Conservation (phyloP, 2,329 filamentous ascomycete species). For the Dothiorella sarmentorum region DNA sequence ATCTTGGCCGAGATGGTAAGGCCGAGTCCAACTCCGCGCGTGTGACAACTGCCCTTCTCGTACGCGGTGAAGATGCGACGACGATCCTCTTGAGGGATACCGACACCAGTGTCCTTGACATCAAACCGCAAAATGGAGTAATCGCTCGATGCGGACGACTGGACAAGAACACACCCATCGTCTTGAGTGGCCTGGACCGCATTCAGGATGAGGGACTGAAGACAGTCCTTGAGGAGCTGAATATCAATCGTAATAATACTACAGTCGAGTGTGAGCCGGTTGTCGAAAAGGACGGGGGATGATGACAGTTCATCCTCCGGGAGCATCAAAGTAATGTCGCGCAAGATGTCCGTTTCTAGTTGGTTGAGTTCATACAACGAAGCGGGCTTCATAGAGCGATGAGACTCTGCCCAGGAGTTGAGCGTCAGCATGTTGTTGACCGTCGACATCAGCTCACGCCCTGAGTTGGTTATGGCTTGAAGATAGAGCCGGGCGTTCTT, state of each 20-base stretch:
- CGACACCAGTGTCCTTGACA: slow-evolving; percentile 43
- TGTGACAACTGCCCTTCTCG: slow-evolving; percentile 40
- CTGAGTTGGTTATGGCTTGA: slow-evolving; percentile 39
- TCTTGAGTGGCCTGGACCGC: slow-evolving; percentile 41
- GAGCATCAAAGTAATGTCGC: slow-evolving; percentile 29
- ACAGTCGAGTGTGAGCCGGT: slow-evolving; percentile 28
- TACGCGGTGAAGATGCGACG: slow-evolving; percentile 44
- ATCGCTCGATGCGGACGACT: slow-evolving; percentile 30
- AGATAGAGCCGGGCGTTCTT: slow-evolving; percentile 27
- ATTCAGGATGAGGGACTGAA: slow-evolving; percentile 43
- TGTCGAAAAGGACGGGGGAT: slow-evolving; percentile 35
- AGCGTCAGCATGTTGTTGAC: slow-evolving; percentile 46
- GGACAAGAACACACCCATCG: slow-evolving; percentile 37
- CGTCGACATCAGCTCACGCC: slow-evolving; percentile 43
- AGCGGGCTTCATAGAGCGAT: slow-evolving; percentile 24
- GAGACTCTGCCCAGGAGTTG: slow-evolving; percentile 39
- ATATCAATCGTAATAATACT: slow-evolving; percentile 38
- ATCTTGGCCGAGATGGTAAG: slow-evolving; percentile 44
- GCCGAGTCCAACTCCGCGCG: slow-evolving; percentile 43
- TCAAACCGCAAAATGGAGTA: slow-evolving; percentile 37
- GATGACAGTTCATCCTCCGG: slow-evolving; percentile 28
- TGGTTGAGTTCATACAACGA: slow-evolving; percentile 30
- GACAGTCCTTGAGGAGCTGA: slow-evolving; percentile 41
- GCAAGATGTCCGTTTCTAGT: slow-evolving; percentile 33
- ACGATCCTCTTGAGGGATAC: slow-evolving; percentile 37